phyloP scores from a whole-genome alignment of 805 yeast genomes.

The Myxozyma monticola region DNA sequence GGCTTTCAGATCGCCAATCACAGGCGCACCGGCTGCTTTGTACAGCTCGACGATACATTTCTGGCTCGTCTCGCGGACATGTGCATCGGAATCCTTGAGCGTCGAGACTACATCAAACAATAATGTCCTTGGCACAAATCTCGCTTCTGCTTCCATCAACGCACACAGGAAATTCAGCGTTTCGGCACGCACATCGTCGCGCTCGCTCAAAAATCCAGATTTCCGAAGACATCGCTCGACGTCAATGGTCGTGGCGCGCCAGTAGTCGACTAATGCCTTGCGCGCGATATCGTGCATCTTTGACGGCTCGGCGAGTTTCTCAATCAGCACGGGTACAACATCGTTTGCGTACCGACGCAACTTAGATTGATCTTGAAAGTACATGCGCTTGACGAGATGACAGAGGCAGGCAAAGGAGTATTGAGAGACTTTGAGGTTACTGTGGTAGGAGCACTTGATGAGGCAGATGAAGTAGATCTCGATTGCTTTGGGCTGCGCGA shows the following conservation, averaged over 20 bases:
- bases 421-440: slow-evolving; percentile 15
- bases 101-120: slow-evolving; percentile 39
- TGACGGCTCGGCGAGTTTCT: slow-evolving; percentile 37
- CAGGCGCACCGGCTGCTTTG: too few relatives aligned
- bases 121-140: slow-evolving; percentile 38
- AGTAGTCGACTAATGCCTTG: slow-evolving; percentile 40
- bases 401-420: slow-evolving; percentile 47
- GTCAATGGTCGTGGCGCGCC: slow-evolving; percentile 42
- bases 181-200: slow-evolving; percentile 32
- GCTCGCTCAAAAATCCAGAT: slow-evolving; percentile 36
- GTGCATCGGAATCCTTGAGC: slow-evolving; percentile 33
- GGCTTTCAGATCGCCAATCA: slow-evolving; percentile 13
- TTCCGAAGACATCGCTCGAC: slow-evolving; percentile 39
- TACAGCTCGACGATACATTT: slow-evolving; percentile 44
- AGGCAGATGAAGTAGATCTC: slow-evolving; percentile 18
- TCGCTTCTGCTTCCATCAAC: slow-evolving; percentile 34
- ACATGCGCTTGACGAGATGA: slow-evolving; percentile 47
- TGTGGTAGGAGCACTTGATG: slow-evolving; percentile 13
- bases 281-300: slow-evolving; percentile 36
- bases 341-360: slow-evolving; percentile 38
- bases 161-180: slow-evolving; percentile 33
- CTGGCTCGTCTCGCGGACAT: slow-evolving; percentile 34
- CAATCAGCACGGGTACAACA: slow-evolving; percentile 40
- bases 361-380: slow-evolving; percentile 42
- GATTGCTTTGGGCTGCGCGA: slow-evolving; percentile 17